phyloP scores from a whole-genome alignment of 1,284 basidiomycete species.

The Cryptococcus sp. region DNA sequence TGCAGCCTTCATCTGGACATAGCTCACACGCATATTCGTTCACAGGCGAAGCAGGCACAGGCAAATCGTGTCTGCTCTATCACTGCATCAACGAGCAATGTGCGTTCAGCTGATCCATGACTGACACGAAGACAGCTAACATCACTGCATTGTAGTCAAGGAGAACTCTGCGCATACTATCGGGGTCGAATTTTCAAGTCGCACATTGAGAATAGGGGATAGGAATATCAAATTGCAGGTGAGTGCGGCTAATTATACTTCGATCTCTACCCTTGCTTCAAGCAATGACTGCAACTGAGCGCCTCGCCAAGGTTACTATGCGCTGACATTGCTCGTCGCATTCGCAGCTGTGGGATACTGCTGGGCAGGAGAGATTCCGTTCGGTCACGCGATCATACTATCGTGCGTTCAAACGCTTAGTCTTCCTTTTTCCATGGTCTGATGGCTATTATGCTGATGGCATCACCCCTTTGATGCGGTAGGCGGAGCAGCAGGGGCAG shows the following conservation, averaged over 20 bases:
- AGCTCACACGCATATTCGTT: constrained; percentile 10
- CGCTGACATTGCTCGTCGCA: too few relatives aligned
- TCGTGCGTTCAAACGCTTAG: constrained; percentile 53
- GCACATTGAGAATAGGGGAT: constrained; percentile 84
- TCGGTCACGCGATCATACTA: constrained; percentile 98
- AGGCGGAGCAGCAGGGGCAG: constrained; percentile 82
- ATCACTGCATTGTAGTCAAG: constrained; percentile 66
- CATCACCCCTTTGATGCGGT: not conserved
- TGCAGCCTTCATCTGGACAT: not conserved
- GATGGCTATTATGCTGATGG: too few relatives aligned
- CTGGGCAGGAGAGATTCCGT: constrained; percentile 90
- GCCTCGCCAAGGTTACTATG: too few relatives aligned
- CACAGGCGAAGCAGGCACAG: constrained; percentile 89
- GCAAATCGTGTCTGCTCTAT: constrained; percentile 93
- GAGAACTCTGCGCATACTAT: constrained; percentile 97
- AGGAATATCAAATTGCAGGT: constrained; percentile 93
- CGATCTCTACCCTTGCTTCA: constrained; percentile 1
- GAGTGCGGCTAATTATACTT: constrained; percentile 28
- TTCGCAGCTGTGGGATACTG: constrained; percentile 89
- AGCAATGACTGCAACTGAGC: too few relatives aligned
- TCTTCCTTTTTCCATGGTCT: too few relatives aligned
- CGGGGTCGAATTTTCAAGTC: constrained; percentile 90
- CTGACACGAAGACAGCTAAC: constrained; percentile 1
- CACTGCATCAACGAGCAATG: constrained; percentile 94
- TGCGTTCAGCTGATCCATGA: constrained; percentile 55